Evolutionary conservation across 2,329 filamentous ascomycete species (phyloP).

Genomic region (Sporothrix mexicana): DNA sequence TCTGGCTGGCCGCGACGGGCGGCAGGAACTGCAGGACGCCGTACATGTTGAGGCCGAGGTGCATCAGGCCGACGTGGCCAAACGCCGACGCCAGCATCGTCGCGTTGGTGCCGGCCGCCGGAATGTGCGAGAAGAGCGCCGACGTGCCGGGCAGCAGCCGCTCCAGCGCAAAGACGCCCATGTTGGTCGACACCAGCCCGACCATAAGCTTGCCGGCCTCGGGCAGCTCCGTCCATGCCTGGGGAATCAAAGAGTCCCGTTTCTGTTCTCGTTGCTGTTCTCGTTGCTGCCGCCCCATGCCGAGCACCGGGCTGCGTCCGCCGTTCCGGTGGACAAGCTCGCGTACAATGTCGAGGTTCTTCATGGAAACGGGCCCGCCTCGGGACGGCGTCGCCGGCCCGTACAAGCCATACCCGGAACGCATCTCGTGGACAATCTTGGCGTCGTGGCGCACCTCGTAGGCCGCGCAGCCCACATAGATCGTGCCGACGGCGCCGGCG

Average conservation of each 20-base stretch:
- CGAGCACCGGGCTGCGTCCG: neutral
- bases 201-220: slow-evolving; percentile 34
- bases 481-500: slow-evolving; percentile 34
- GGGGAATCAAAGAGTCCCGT: too few species aligned
- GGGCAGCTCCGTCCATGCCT: slow-evolving; percentile 36
- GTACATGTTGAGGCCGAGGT: slow-evolving; percentile 44
- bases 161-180: slow-evolving; percentile 36
- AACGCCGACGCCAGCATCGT: slow-evolving; percentile 44
- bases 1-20: slow-evolving; percentile 36
- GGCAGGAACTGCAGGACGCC: slow-evolving; percentile 40
- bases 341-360: slow-evolving; percentile 17
- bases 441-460: slow-evolving; percentile 37
- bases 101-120: slow-evolving; percentile 35
- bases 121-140: slow-evolving; percentile 38
- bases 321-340: neutral
- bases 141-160: slow-evolving; percentile 33
- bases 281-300: too few species aligned
- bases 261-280: too few species aligned
- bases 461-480: slow-evolving; percentile 36
- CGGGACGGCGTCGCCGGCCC: neutral
- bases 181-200: slow-evolving; percentile 37
- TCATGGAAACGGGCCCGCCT: neutral
- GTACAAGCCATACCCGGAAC: slow-evolving; percentile 19
- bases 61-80: slow-evolving; percentile 40
- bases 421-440: slow-evolving; percentile 30